Base-by-base conservation (phyloP, 2,329 filamentous ascomycete genomes). In the Rhynchosporium agropyri region DNA sequence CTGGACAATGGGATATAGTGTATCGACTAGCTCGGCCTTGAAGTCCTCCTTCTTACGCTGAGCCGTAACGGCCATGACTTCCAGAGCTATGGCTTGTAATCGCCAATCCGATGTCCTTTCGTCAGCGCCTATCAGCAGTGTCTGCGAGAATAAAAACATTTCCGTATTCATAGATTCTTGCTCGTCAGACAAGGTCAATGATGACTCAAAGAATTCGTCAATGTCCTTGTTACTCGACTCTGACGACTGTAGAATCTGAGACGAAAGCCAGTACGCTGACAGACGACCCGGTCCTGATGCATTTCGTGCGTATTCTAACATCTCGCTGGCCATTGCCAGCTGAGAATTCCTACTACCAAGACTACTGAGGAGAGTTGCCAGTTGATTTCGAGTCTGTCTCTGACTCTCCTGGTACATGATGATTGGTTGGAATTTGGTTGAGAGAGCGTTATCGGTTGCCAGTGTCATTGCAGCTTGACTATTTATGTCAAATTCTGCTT, bases 1-100 rank as follows among this genome's bases (percentile, higher is more conserved):
- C n/a, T 95, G 91, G 0, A 96, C 84, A n/a, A 97, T 82, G 0
- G 95, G 93, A 74, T 97, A 99, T 12, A 99, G 79, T 0, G 92
- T 87, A 70, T 99, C 95, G 57, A 97, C 91, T 9, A 99, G 82
- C 73, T 98, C 94, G 2, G 87, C 84, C 3, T 90, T 86, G 74
- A 97, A 99, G 0, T 84, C 83, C 58, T 82, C 74, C 26, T 85
- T 83, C 43, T 89, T 79, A 20, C 84, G 84, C 31, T 83, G 80
- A 2, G 94, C 91, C 65, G 92, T 88, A 61, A 94, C 84, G 0
- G 92, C 88, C 6, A 93, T 81, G 1, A 89, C 84, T 74, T 98
- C 94, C 1, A 99, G 77, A 0, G 93, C 89, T 40, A 97, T 82
- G 1, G 91, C 90, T 73, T 89, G 84, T 26, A 92, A 76, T 38